A percentile compares a stretch with the other conserved stretches of the same genome.
These are phyloP conservation scores for Begonia peltatifolia DNA, from an alignment of 306 rosid species.

Conservation along the genomic window DNA sequence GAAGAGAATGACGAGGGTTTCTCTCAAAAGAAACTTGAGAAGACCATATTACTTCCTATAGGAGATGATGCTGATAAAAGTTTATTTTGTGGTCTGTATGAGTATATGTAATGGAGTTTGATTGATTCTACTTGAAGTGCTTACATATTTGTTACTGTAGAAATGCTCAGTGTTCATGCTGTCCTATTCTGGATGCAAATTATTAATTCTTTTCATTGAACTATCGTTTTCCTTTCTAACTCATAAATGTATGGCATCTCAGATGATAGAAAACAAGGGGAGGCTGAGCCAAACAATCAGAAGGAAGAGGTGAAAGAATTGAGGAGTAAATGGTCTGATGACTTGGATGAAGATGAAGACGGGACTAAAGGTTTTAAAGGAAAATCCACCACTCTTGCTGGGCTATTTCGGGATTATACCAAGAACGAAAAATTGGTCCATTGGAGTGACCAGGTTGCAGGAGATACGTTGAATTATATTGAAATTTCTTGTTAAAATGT, in stretches of 20 bases:
- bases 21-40: slow-evolving; percentile 30
- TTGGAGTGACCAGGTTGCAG: slow-evolving; percentile 83
- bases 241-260: slow-evolving; percentile 8
- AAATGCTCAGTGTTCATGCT: no score
- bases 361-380: slow-evolving; percentile 43
- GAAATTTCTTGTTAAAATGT: no score
- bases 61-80: slow-evolving; percentile 31
- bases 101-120: no score
- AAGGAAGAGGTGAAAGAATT: slow-evolving; percentile 63
- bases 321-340: slow-evolving; percentile 94
- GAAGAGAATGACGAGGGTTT: slow-evolving; percentile 29
- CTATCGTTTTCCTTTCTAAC: slow-evolving; percentile 10
- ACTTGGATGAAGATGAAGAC: slow-evolving; percentile 47
- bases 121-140: no score
- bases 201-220: background rate
- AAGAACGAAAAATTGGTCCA: slow-evolving; percentile 72
- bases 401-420: slow-evolving; percentile 64
- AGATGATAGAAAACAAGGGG: slow-evolving; percentile 38
- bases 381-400: slow-evolving; percentile 63
- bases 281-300: slow-evolving; percentile 45
- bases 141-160: no score
- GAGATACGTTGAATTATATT: no score
- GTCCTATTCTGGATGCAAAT: no score
- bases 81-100: slow-evolving; percentile 9
- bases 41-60: slow-evolving; percentile 23